phyloP scores from a whole-genome alignment of 768 basidiomycete genomes.

The Lactarius tabidus region DNA sequence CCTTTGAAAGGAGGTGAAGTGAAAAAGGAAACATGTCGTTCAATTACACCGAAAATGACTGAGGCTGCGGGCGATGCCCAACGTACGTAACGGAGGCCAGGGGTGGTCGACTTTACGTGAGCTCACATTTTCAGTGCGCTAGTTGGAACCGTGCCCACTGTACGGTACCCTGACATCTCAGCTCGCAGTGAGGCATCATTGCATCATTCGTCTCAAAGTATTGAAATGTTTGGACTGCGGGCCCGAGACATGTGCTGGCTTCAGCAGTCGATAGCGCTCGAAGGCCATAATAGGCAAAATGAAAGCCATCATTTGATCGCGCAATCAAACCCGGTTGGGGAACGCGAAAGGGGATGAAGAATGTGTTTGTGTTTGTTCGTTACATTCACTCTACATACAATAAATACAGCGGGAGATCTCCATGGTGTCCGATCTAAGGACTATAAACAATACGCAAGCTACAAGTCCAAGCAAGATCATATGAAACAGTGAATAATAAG shows the following conservation, averaged over 20 bases:
- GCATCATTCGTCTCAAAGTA: too few relatives aligned
- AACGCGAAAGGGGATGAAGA: neutral
- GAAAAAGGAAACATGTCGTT: too few relatives aligned
- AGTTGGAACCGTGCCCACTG: too few relatives aligned
- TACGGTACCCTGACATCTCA: too few relatives aligned
- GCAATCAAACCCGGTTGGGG: neutral
- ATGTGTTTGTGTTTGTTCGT: conserved; percentile 3
- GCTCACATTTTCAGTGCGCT: too few relatives aligned
- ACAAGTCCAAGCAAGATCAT: conserved; percentile 5
- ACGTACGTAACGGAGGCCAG: too few relatives aligned
- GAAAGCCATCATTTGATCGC: neutral
- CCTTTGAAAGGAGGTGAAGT: too few relatives aligned
- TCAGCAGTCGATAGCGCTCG: neutral
- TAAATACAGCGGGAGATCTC: conserved; percentile 22
- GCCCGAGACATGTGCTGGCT: neutral
- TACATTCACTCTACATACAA: conserved; percentile 23
- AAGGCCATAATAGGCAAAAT: neutral
- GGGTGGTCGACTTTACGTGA: too few relatives aligned
- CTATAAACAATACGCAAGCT: conserved; percentile 21
- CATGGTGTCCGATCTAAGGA: conserved; percentile 16
- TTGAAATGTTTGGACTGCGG: neutral
- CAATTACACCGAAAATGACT: too few relatives aligned
- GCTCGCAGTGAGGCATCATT: too few relatives aligned
- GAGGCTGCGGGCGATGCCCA: too few relatives aligned
- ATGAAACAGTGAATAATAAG: conserved; percentile 7